Base-by-base conservation (phyloP, 257 asterid genomes). In the Lycium ferocissimum region DNA sequence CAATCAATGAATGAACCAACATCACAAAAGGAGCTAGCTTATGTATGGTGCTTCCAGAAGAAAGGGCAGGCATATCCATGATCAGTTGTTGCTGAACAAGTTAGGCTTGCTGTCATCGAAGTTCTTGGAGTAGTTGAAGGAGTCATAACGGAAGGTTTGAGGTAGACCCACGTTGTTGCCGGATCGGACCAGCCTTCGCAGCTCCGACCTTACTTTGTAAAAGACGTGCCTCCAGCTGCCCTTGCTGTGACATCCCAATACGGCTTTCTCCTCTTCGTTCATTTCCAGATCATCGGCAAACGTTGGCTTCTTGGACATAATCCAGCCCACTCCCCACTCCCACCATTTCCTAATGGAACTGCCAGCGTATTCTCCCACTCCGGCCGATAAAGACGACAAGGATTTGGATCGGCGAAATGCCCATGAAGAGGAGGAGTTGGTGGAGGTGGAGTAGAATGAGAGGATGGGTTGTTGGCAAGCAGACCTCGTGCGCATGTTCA, bases 251-350 rank as follows among this genome's bases (percentile, higher is more conserved):
- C 82, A 90, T n/a, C 99, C 99, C 22, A 95, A 62, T 18, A 83
- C 92, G 38, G 90, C 91, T 37, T 86, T 88, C 83, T 93, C 98
- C 7, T 93, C 94, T 53, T 93, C 97, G 57, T 92, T 94, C 96
- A 96, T 91, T 90, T 96, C 98, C 85, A 96, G 94, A 93, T 96
- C 99, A 72, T 83, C 18, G 83, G 95, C 98, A 83, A 96, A 93
- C 9, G 91, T 70, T 9, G 94, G 98, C 63, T 92, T 96, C 18
- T 93, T 88, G 26, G 98, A 91, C 80, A 93, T 91, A 90, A 93
- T 87, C 99, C 97, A 93, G 5, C 86, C 89, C 93, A 90, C 89
- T 58, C 98, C 97, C 95, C 92, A 90, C 0, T 86, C 92, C 99
- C 99, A 96, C 99, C 99, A 96, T 88, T 88, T 85, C 79, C 89